Base-by-base conservation (phyloP, 2,329 filamentous ascomycete genomes). In the Chaetomium strumarium region DNA sequence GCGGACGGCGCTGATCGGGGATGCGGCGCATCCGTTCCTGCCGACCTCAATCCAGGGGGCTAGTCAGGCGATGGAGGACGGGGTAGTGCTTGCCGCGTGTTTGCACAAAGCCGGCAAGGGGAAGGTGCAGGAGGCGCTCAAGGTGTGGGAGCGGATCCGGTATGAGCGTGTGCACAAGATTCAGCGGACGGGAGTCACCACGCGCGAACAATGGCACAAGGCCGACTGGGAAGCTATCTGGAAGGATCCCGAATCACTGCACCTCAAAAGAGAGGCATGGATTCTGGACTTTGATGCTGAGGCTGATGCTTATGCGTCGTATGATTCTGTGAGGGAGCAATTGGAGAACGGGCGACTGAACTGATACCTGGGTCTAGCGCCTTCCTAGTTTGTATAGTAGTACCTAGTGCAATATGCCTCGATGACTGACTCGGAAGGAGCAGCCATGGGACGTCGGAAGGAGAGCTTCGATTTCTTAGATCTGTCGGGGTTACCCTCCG, bases 151-250 rank as follows among this genome's bases (percentile, higher is more conserved):
- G 61, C 67, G 70, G 8, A 69, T 77, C 31, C 65, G 75, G 20
- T 77, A 73, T 61, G 72, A 73, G 33, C 69, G 75, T 24, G 74
- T 76, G 19, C 69, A 70, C 55, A 67, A 67, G 29, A 71, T 75
- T 13, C 74, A 77, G 65, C 72, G 73, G 56, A 76, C 70, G 17
- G 75, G 74, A 5, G 70, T 74, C 51, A 67, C 67, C 45, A 74
- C 74, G 2, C 66, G 74, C 31, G 72, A 76, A 56, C 72, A 72
- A 62, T 78, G 75, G 75, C 76, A 79, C 63, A 75, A 73, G 61
- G 75, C 74, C 8, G 72, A 76, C 61, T 78, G 73, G 67, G 66
- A 65, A 30, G 69, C 68, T 20, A 72, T 74, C n/a, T 70, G 69
- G 60, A 66, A 70, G 56, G 65, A 74, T 46, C 74, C 73, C 0